Conservation (phyloP, 306 rosid species). For the Prunus dulcis region DNA sequence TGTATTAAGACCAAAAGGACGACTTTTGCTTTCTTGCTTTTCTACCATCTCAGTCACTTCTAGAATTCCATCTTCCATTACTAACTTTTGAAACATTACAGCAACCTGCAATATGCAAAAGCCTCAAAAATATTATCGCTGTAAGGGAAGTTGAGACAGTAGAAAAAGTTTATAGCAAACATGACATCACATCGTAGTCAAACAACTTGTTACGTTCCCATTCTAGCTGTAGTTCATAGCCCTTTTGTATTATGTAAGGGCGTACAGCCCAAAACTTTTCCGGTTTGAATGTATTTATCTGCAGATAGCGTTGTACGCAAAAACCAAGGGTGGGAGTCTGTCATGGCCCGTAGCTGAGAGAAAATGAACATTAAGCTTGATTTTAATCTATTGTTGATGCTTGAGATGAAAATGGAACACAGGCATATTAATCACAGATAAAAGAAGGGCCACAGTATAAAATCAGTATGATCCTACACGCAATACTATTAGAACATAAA, state of each 20-base stretch:
- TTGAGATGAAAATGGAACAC: conserved; percentile 17
- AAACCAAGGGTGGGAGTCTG: conserved; percentile 97
- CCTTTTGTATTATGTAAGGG: conserved; percentile 64
- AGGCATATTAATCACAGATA: neutral
- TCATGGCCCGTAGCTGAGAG: conserved; percentile 96
- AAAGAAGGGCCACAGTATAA: too few relatives aligned
- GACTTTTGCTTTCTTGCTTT: conserved; percentile 84
- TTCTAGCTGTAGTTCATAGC: conserved; percentile 88
- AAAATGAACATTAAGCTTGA: conserved; percentile 24
- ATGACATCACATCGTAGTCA: conserved; percentile 61
- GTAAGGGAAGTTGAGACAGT: conserved; percentile 12
- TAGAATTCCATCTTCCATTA: conserved; percentile 61
- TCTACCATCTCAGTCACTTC: conserved; percentile 76
- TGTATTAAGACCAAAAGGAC: conserved; percentile 93
- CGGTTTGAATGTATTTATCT: conserved; percentile 83
- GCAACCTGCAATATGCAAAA: conserved; percentile 56
- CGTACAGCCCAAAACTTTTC: conserved; percentile 91
- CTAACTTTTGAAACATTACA: conserved; percentile 77
- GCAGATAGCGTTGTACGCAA: conserved; percentile 93
- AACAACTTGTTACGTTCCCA: conserved; percentile 91
- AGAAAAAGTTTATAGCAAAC: conserved; percentile 21
- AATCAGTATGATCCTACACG: neutral
- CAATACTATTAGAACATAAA: neutral
- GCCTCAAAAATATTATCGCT: conserved; percentile 17
- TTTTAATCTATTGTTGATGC: conserved; percentile 23